Evolutionary conservation across 1,284 basidiomycete genomes (phyloP).

Genomic region (Marasmius sp.): DNA sequence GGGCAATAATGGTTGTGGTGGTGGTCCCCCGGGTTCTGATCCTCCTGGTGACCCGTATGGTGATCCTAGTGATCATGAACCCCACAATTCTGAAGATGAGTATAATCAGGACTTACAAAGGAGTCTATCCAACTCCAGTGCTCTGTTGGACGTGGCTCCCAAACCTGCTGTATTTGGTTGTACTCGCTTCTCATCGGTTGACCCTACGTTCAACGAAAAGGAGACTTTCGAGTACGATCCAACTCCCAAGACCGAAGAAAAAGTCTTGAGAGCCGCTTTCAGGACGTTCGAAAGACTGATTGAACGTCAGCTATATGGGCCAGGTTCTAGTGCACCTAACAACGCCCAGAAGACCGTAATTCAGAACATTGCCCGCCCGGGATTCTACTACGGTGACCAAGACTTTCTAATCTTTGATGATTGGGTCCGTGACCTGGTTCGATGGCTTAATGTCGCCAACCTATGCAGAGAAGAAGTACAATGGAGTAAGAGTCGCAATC

Average conservation of each 20-base stretch:
- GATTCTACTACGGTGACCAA: neutral
- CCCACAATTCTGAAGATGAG: neutral
- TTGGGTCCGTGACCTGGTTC: neutral
- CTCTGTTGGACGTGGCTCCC: neutral
- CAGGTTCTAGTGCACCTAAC: neutral
- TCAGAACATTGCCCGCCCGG: neutral
- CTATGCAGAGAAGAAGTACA: neutral
- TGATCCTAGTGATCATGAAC: neutral
- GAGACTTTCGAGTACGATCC: neutral
- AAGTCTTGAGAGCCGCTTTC: neutral
- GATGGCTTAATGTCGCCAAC: slow-evolving; percentile 1
- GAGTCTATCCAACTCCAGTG: neutral
- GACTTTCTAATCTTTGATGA: neutral
- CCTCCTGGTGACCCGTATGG: neutral
- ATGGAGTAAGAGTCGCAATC: neutral
- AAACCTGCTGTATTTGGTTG: neutral
- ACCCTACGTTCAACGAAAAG: neutral
- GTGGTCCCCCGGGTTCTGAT: neutral
- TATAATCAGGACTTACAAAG: neutral
- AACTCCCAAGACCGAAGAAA: neutral
- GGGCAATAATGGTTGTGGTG: neutral
- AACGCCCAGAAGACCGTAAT: neutral
- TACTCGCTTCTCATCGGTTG: neutral
- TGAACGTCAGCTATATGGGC: neutral
- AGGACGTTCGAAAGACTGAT: neutral